Base-by-base conservation (phyloP, 2,329 filamentous ascomycete genomes). In the Sporothrix dimorphospora region DNA sequence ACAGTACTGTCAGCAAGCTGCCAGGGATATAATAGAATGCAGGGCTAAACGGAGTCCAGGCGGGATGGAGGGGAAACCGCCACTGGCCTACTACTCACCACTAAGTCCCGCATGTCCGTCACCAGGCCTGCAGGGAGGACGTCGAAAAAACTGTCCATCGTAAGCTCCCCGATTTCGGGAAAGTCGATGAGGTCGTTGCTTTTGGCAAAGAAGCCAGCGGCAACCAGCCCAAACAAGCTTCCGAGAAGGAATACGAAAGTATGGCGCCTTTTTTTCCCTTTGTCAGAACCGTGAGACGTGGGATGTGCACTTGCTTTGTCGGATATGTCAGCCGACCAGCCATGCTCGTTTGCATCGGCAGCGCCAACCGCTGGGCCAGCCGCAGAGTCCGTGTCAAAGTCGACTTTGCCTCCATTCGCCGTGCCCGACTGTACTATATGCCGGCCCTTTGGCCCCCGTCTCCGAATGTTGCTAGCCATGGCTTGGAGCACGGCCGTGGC, bases 141-240 rank as follows among this genome's bases (percentile, higher is more conserved):
- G 81, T 98, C 96, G 71, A 97, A 86, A 72, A 98, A 82, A 74
- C 89, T 91, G 76, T 98, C 94, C 82, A 99, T 88, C 78, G 93
- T 96, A 78, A 92, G 85, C 72, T 95, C 93, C 69, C 85, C 83
- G 65, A 91, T 79, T 77, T 90, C 89, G 16, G 88, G 88, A 75
- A 98, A 85, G 74, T 94, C 94, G 75, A 98, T 94, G 74, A 98
- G 87, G 78, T 98, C 94, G 81, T 94, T 96, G 80, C 88, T 92
- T 76, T 92, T 91, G 40, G 94, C 95, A 77, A 99, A 96, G 81
- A 97, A 94, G 40, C 94, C 91, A 1, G 96, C 96, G 2, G 91
- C 86, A n/a, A 97, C 83, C 71, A 99, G 87, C 14, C 96, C 96
- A 77, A 96, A 95, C n/a, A 99, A 78, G 53, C 94, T 93, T 42